Percentiles rank a stretch among this genome's conserved stretches.
phyloP scores from a whole-genome alignment of 2,329 filamentous ascomycete species.

The Venturia carpophila region DNA sequence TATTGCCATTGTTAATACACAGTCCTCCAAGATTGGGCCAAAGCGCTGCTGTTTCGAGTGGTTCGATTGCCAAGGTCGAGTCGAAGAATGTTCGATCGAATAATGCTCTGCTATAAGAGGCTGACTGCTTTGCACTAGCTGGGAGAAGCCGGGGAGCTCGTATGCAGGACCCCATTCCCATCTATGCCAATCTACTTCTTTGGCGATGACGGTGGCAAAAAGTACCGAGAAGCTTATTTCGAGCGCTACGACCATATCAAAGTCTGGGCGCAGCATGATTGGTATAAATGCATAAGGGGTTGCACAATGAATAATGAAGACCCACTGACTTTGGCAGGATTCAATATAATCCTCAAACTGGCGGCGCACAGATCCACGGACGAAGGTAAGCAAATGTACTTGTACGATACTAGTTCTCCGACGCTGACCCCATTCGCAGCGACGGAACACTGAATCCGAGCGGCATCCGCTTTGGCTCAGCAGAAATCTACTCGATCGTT shows the following conservation, averaged over 20 bases:
- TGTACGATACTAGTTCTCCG: not conserved
- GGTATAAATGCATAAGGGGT: slow-evolving; percentile 20
- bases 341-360: slow-evolving; percentile 35
- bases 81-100: not conserved
- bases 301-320: not conserved
- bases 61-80: not conserved
- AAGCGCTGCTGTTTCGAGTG: no score
- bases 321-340: slow-evolving; percentile 22
- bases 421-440: slow-evolving; percentile 20
- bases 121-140: not conserved
- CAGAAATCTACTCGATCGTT: slow-evolving; percentile 43
- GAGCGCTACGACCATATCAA: slow-evolving; percentile 34
- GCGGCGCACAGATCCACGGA: slow-evolving; percentile 38
- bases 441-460: slow-evolving; percentile 43
- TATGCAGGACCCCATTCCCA: slow-evolving; percentile 40
- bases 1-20: not conserved
- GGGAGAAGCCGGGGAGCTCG: slow-evolving; percentile 38
- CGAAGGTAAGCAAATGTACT: slow-evolving; percentile 26
- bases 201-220: slow-evolving; percentile 34
- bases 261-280: slow-evolving; percentile 42
- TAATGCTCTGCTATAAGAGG: not conserved
- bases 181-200: slow-evolving; percentile 41
- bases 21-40: no score
- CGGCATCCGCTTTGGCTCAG: slow-evolving; percentile 41
- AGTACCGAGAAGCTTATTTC: slow-evolving; percentile 41